Percentiles rank a stretch among this genome's conserved stretches.
phyloP scores from a whole-genome alignment of 805 yeast species.

The Yarrowia sp. region DNA sequence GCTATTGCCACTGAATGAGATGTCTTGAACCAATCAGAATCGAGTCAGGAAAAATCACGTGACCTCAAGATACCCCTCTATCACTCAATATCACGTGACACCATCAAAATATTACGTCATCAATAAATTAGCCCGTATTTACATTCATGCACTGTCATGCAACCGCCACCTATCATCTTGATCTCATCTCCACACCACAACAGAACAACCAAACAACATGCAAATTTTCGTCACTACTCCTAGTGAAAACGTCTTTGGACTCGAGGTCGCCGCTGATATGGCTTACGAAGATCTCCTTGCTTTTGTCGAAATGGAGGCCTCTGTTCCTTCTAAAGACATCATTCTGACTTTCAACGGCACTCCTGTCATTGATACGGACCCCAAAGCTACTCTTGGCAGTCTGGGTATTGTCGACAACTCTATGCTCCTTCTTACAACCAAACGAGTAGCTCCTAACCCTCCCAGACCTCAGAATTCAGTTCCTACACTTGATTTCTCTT shows the following conservation, averaged over 20 bases:
- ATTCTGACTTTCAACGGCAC: slow-evolving; percentile 5
- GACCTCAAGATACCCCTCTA: too few relatives aligned
- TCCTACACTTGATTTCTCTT: slow-evolving; percentile 4
- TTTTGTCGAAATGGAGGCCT: slow-evolving; percentile 21
- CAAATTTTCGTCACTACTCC: slow-evolving; percentile 17
- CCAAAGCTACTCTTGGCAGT: slow-evolving; percentile 2
- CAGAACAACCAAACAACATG: not conserved
- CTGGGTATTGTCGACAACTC: not conserved
- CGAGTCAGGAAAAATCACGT: too few relatives aligned
- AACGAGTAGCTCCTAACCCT: not conserved
- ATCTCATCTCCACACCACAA: not conserved
- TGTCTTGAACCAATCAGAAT: too few relatives aligned
- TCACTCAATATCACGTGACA: too few relatives aligned
- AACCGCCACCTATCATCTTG: slow-evolving; percentile 2
- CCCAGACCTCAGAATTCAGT: slow-evolving; percentile 22
- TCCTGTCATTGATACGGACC: not conserved
- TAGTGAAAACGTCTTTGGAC: slow-evolving; percentile 10
- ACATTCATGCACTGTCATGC: not conserved
- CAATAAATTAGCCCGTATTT: not conserved
- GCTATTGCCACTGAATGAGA: too few relatives aligned
- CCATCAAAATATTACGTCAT: not conserved
- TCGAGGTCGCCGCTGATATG: slow-evolving; percentile 15
- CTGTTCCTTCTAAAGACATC: slow-evolving; percentile 5
- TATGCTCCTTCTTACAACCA: slow-evolving; percentile 3
- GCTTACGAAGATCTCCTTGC: slow-evolving; percentile 19